Evolutionary conservation across 2,329 filamentous ascomycete genomes (phyloP).

Genomic region (Botrytis cinerea): DNA sequence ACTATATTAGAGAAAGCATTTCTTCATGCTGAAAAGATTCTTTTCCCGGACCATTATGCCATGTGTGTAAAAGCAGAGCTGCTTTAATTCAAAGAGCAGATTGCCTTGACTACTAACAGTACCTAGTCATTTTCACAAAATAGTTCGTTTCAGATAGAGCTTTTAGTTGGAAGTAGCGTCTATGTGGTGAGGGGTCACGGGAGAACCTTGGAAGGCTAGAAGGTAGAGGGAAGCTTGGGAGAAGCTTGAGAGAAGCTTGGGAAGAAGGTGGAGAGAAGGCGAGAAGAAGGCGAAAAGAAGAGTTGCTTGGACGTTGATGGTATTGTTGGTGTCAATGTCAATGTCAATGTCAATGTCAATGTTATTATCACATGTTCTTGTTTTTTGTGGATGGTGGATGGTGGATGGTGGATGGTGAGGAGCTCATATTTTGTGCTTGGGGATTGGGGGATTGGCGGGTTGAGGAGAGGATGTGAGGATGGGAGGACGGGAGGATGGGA

Average conservation of each 20-base stretch:
- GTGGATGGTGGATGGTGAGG: neutral
- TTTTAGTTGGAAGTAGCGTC: neutral
- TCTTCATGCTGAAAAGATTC: neutral
- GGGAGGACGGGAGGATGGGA: neutral
- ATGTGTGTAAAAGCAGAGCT: conserved; percentile 1
- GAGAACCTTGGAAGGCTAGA: neutral
- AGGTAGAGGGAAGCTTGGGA: neutral
- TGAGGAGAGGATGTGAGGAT: neutral
- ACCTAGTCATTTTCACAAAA: neutral
- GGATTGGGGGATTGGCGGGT: neutral
- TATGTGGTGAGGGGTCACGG: neutral
- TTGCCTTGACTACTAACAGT: neutral
- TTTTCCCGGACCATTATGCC: neutral
- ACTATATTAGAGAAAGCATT: neutral
- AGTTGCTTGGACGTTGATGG: neutral
- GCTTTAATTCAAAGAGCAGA: neutral
- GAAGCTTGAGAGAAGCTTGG: neutral
- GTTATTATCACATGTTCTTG: neutral
- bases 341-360: too few species aligned
- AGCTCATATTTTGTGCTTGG: neutral
- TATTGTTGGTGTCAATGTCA: too few species aligned
- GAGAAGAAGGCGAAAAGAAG: neutral
- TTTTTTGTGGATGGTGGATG: too few species aligned
- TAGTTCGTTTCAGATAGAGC: neutral
- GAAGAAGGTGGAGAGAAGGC: neutral